Evolutionary conservation across 2,329 filamentous ascomycete species (phyloP), one percentile per base, ranked within the genome.

Genomic region (Microcera coccophila): DNA sequence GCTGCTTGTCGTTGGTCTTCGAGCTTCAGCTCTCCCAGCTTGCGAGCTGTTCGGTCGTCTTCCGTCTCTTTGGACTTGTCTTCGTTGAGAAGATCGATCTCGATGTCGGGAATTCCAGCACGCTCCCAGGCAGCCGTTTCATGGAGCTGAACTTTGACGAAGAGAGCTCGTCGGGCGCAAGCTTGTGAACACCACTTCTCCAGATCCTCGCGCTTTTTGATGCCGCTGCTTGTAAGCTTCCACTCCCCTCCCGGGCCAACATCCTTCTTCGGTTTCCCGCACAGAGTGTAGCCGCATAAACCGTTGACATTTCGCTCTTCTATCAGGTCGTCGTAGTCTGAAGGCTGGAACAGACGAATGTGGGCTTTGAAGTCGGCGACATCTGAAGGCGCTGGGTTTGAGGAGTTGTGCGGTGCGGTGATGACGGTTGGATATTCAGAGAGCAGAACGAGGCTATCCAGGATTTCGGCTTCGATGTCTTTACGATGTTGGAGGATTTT

Each of bases 41-140:
- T 62, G 9, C 58, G 61, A 4, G 67, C 64, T 52, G 63, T 45
- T 45, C 58, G 36, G 19, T 69, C 63, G 7, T 59, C 58, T 4
- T 73, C 72, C 39, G 76, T 71, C 50, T 76, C 69, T 35, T 40
- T 26, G 10, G 71, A 66, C 57, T 73, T 75, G 36, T 78, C 78
- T 62, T 94, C 88, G 41, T 88, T 81, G 2, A 85, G 64, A 26
- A 89, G 59, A 26, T 84, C 75, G 48, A 89, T 78, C 33, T 72
- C 62, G 31, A 78, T 73, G 16, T 75, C 72, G 2, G 69, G 69
- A 21, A 75, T 75, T 3, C 78, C 81, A 4, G 77, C 78, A 39
- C 90, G 76, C 65, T 93, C 81, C 89, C 90, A 95, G 0, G 87
- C 87, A 0, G 90, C 88, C 49, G 85, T 84, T 60, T 93, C 86